phyloP scores from a whole-genome alignment of 345 rosid genomes.

The Sisymbrium irio region DNA sequence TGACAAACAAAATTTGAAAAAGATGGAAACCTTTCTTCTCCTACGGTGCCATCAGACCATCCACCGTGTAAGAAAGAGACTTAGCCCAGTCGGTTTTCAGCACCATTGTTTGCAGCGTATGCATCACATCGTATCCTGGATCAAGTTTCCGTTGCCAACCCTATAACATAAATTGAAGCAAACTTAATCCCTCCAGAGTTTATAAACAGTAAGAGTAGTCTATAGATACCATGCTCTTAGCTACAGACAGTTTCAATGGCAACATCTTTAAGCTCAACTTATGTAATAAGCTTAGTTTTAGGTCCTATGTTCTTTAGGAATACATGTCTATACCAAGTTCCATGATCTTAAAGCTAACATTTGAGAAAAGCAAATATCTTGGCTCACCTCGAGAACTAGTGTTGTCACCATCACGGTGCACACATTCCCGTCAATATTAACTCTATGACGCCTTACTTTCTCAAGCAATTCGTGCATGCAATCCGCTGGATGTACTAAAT shows the following conservation, averaged over 20 bases:
- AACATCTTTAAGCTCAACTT: neutral
- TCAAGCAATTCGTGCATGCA: constrained; percentile 95
- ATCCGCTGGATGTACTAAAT: constrained; percentile 86
- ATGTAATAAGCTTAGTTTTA: neutral
- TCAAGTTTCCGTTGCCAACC: constrained; percentile 99
- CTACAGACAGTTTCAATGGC: neutral
- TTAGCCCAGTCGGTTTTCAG: constrained; percentile 93
- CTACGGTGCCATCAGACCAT: constrained; percentile 93
- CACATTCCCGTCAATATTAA: constrained; percentile 90
- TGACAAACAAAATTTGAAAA: constrained; percentile 29
- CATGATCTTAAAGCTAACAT: too few relatives aligned
- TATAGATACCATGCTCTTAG: constrained; percentile 8
- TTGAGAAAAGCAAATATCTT: neutral
- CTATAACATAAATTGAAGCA: constrained; percentile 33
- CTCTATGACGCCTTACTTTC: constrained; percentile 87
- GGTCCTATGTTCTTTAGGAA: neutral
- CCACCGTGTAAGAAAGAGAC: constrained; percentile 91
- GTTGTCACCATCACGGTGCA: constrained; percentile 98
- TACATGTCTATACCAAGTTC: neutral
- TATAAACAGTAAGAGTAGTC: constrained; percentile 5
- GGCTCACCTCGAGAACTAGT: constrained; percentile 93
- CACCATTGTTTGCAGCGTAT: constrained; percentile 75
- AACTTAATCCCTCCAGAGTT: constrained; percentile 1
- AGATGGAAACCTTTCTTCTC: constrained; percentile 15
- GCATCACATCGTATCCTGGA: constrained; percentile 87